Conservation (phyloP, 2,329 filamentous ascomycete genomes). For the Penicillium sclerotigenum region DNA sequence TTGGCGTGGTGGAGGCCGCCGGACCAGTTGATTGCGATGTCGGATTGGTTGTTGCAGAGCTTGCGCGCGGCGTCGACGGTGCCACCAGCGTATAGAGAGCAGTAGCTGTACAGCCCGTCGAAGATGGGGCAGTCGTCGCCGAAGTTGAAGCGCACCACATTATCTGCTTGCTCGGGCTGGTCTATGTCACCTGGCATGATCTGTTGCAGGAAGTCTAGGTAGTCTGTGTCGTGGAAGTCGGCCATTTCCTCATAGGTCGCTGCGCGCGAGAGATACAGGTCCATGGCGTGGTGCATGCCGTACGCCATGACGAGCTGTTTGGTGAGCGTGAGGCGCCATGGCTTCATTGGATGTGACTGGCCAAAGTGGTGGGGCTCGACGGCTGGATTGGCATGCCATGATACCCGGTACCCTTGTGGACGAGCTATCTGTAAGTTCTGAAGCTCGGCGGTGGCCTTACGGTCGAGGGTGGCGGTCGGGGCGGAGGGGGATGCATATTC, state of each 20-base stretch:
- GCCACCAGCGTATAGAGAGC: constrained; percentile 85
- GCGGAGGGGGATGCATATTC: constrained; percentile 47
- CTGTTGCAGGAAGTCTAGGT: constrained; percentile 80
- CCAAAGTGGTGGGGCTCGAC: constrained; percentile 98
- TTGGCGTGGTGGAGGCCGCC: constrained; percentile 96
- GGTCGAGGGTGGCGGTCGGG: constrained; percentile 48
- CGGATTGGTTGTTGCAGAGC: constrained; percentile 78
- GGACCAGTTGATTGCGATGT: constrained; percentile 97
- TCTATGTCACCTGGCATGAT: constrained; percentile 69
- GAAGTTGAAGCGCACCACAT: constrained; percentile 72
- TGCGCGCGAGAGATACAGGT: constrained; percentile 79
- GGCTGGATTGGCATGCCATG: constrained; percentile 90
- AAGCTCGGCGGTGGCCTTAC: constrained; percentile 53
- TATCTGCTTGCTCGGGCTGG: constrained; percentile 55
- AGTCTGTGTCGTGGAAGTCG: constrained; percentile 82
- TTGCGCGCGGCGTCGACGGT: constrained; percentile 89
- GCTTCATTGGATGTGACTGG: constrained; percentile 97
- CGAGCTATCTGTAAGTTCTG: constrained; percentile 67
- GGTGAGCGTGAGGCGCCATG: constrained; percentile 91
- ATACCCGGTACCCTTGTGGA: constrained; percentile 85
- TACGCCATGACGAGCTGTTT: constrained; percentile 94
- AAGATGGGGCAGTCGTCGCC: constrained; percentile 96
- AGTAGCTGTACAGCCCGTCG: constrained; percentile 92
- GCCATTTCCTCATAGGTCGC: constrained; percentile 86
- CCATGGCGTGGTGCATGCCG: constrained; percentile 95